Evolutionary conservation across 257 asterid species (phyloP).

Genomic region (Petunia secreta): DNA sequence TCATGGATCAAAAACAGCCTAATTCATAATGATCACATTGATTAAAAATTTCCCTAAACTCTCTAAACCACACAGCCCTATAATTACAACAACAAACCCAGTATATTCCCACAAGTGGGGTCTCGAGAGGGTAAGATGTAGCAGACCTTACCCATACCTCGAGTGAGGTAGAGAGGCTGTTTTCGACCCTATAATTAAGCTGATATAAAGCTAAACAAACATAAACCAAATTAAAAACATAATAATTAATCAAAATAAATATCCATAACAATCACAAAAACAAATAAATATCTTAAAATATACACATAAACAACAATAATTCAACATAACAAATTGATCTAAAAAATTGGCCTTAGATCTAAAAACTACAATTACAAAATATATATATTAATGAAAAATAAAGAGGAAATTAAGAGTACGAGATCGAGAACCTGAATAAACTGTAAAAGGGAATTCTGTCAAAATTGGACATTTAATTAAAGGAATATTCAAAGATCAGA

Average conservation of each 20-base stretch:
- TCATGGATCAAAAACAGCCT: not conserved
- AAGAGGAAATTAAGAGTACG: not conserved
- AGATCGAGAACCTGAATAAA: conserved; percentile 20
- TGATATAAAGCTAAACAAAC: not conserved
- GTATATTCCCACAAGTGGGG: too few species aligned
- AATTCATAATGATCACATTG: not conserved
- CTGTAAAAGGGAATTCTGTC: not conserved
- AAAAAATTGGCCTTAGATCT: not conserved
- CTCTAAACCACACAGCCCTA: conserved; percentile 5
- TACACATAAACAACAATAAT: not conserved
- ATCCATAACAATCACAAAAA: not conserved
- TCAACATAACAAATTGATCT: not conserved
- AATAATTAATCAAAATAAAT: not conserved
- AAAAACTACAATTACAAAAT: not conserved
- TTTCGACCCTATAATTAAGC: not conserved
- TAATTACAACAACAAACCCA: not conserved
- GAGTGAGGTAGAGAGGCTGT: too few species aligned
- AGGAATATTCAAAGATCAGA: conserved; percentile 10
- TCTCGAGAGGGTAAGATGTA: too few species aligned
- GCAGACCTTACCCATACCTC: too few species aligned
- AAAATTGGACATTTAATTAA: conserved; percentile 17
- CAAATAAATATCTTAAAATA: not conserved
- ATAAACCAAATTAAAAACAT: not conserved
- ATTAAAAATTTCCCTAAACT: not conserved
- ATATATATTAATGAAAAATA: not conserved